These are phyloP conservation scores for Fragaria iinumae DNA, from an alignment of 306 rosid genomes.

Conservation along the genomic window DNA sequence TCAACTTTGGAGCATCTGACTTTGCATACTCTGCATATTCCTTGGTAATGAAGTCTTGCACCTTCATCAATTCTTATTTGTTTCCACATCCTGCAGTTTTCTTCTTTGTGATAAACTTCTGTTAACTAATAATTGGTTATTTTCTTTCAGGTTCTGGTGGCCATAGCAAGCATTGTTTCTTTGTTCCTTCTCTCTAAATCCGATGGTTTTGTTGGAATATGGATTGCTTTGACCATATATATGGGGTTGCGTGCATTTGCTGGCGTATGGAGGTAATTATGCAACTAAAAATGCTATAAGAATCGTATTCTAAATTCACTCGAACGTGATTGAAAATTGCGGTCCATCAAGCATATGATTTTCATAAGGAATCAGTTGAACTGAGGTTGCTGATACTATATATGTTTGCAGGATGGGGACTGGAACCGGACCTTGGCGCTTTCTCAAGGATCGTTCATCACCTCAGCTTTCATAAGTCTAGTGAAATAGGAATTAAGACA, in stretches of 20 bases:
- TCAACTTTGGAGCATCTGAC: slow-evolving; percentile 94
- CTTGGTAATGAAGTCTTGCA: slow-evolving; percentile 37
- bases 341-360: background rate
- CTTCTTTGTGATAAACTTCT: background rate
- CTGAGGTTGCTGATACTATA: background rate
- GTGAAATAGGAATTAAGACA: background rate
- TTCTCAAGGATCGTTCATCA: slow-evolving; percentile 41
- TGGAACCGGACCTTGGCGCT: slow-evolving; percentile 93
- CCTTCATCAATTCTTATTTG: background rate
- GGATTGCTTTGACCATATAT: slow-evolving; percentile 87
- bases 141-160: slow-evolving; percentile 59
- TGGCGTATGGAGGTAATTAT: slow-evolving; percentile 82
- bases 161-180: slow-evolving; percentile 60
- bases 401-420: slow-evolving; percentile 80
- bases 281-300: background rate
- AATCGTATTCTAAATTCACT: background rate
- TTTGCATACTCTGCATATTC: slow-evolving; percentile 90
- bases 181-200: slow-evolving; percentile 57
- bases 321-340: background rate
- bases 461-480: slow-evolving; percentile 8
- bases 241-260: slow-evolving; percentile 81
- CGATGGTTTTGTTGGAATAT: slow-evolving; percentile 79
- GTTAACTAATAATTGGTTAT: background rate
- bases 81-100: background rate
- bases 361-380: background rate